Conservation (phyloP, 1,284 basidiomycete genomes). For the Rhodotorula sp. region DNA sequence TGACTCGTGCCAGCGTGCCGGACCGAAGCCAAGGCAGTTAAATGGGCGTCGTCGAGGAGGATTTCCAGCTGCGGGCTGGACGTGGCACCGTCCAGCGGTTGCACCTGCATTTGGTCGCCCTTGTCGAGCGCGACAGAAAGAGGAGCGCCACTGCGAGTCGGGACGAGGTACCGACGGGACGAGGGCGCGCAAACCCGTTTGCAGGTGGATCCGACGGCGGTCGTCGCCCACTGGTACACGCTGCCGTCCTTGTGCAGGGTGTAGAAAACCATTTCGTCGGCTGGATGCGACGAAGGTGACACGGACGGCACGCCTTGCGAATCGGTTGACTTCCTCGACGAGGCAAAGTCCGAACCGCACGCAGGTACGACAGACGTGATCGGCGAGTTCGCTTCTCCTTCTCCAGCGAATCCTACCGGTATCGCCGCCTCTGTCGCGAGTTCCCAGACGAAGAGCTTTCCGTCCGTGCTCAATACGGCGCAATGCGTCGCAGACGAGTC, state of each 20-base stretch:
- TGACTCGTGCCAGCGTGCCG: neutral
- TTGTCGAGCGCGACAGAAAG: neutral
- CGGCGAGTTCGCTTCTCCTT: no score
- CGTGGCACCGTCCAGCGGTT: neutral
- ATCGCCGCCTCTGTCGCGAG: constrained; percentile 42
- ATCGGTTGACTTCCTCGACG: constrained; percentile 53
- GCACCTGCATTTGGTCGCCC: neutral
- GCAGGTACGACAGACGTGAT: no score
- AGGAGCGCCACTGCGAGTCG: neutral
- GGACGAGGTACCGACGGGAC: neutral
- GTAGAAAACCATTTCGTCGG: constrained; percentile 57
- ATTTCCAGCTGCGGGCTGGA: neutral
- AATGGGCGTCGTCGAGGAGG: neutral
- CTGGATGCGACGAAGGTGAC: constrained; percentile 62
- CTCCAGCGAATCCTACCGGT: constrained; percentile 22
- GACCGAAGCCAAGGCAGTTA: neutral
- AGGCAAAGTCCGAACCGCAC: constrained; percentile 47
- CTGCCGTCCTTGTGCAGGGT: constrained; percentile 22
- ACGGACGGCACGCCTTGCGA: constrained; percentile 55
- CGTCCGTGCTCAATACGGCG: constrained; percentile 28
- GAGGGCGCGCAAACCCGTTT: neutral
- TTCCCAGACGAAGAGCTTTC: constrained; percentile 62
- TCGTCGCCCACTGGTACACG: constrained; percentile 27
- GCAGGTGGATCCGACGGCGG: neutral
- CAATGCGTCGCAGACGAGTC: constrained; percentile 34